Conservation (phyloP, 2,329 filamentous ascomycete species). For the Colletotrichum spinosum region DNA sequence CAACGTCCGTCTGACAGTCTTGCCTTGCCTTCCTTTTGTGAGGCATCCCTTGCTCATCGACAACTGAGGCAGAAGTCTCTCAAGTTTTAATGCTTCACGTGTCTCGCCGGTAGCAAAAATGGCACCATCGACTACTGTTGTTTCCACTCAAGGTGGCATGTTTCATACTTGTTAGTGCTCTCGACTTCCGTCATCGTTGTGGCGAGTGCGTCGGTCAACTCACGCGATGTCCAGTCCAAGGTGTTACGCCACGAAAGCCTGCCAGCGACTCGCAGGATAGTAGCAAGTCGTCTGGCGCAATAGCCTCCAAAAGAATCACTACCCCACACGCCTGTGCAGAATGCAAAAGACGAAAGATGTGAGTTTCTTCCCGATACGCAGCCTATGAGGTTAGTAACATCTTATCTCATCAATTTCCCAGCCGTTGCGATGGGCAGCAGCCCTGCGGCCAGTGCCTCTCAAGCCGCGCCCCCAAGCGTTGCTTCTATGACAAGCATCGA, state of each 20-base stretch:
- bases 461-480: conserved; percentile 82
- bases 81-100: neutral
- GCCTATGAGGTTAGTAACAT: neutral
- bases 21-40: neutral
- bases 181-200: neutral
- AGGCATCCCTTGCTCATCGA: no score
- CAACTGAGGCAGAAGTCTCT: no score
- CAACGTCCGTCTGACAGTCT: no score
- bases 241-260: conserved; percentile 39
- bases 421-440: conserved; percentile 82
- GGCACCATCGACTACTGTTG: conserved; percentile 34
- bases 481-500: conserved; percentile 84
- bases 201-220: neutral
- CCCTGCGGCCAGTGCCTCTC: conserved; percentile 87
- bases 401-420: conserved; percentile 45
- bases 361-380: conserved; percentile 38
- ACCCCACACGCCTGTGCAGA: conserved; percentile 77
- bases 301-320: conserved; percentile 62
- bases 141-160: conserved; percentile 38
- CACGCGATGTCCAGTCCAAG: conserved; percentile 30
- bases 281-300: conserved; percentile 52
- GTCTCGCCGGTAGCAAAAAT: conserved; percentile 19
- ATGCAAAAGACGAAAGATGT: conserved; percentile 84
- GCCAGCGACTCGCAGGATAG: conserved; percentile 39
- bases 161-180: conserved; percentile 38